Percentiles rank a stretch among this genome's conserved stretches.
Evolutionary conservation across 1,284 basidiomycete species (phyloP).

Genomic region (Rhodotorula sp.): DNA sequence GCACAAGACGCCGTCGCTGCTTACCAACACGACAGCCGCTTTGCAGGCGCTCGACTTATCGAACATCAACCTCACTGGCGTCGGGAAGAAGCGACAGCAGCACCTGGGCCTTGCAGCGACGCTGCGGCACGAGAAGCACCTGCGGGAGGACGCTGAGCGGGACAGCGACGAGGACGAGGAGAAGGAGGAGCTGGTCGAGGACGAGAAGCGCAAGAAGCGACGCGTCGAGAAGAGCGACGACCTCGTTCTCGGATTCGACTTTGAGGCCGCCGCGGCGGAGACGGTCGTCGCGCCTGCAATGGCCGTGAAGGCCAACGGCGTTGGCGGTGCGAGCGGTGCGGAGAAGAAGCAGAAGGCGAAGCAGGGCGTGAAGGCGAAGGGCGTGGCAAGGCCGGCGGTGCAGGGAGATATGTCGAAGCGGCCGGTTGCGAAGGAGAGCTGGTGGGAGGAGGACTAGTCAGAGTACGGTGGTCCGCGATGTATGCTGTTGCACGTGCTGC

Average conservation of each 20-base stretch:
- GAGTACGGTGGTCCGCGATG: neutral
- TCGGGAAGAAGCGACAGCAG: constrained; percentile 33
- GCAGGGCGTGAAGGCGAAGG: neutral
- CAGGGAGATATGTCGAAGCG: constrained; percentile 30
- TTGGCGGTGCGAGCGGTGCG: neutral
- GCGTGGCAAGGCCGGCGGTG: constrained; percentile 4
- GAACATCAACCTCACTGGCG: constrained; percentile 29
- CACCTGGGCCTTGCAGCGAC: constrained; percentile 30
- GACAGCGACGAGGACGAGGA: constrained; percentile 3
- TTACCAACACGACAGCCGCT: constrained; percentile 31
- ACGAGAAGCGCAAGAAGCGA: constrained; percentile 37
- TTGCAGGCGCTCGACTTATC: constrained; percentile 27
- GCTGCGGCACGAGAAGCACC: constrained; percentile 22
- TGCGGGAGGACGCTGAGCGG: constrained; percentile 6
- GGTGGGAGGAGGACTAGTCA: constrained; percentile 42
- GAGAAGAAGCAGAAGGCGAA: constrained; percentile 8
- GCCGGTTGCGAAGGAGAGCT: constrained; percentile 30
- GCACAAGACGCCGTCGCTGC: constrained; percentile 27
- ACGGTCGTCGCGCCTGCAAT: neutral
- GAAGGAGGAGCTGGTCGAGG: constrained; percentile 22
- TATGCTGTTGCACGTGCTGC: neutral
- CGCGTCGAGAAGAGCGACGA: constrained; percentile 29
- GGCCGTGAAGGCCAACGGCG: neutral
- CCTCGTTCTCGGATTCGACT: constrained; percentile 37
- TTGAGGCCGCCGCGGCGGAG: constrained; percentile 2